These are phyloP conservation scores for Rhizopus delemar DNA, from an alignment of 371 early-diverging fungal genomes.

Conservation along the genomic window DNA sequence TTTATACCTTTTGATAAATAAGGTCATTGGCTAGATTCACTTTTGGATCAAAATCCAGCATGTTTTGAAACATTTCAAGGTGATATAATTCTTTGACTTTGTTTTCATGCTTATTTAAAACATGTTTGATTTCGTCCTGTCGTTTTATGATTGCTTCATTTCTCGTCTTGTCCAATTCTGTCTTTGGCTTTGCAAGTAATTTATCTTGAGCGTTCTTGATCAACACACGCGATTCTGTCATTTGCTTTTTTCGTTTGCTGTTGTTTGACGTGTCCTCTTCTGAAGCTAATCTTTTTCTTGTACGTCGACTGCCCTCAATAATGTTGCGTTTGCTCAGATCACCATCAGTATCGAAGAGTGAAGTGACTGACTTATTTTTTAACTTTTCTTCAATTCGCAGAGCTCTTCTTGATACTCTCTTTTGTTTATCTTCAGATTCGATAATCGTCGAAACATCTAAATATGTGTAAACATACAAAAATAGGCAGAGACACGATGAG, in stretches of 20 bases:
- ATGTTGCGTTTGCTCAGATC: conserved; percentile 45
- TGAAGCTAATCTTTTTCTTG: conserved; percentile 7
- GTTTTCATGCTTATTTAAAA: conserved; percentile 52
- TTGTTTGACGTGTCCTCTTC: neutral
- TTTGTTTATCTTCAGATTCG: neutral
- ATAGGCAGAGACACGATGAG: neutral
- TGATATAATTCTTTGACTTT: conserved; percentile 62
- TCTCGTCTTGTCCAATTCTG: conserved; percentile 39
- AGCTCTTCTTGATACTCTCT: conserved; percentile 27
- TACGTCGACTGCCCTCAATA: conserved; percentile 27
- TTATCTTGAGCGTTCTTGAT: conserved; percentile 27
- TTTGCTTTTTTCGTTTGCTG: neutral
- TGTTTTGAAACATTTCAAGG: conserved; percentile 55
- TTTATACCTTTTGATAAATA: conserved; percentile 51
- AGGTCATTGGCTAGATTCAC: conserved; percentile 50
- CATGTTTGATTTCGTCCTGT: conserved; percentile 41
- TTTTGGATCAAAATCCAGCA: conserved; percentile 57
- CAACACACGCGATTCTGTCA: neutral
- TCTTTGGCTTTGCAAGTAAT: conserved; percentile 20
- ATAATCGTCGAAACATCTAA: neutral
- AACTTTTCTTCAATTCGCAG: conserved; percentile 28
- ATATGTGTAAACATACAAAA: neutral
- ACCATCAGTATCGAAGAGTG: conserved; percentile 53
- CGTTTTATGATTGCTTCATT: conserved; percentile 34
- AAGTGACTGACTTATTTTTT: conserved; percentile 18